Evolutionary conservation across 108 stramenopile genomes (phyloP).

Genomic region (Nannochloropsis oceanica): DNA sequence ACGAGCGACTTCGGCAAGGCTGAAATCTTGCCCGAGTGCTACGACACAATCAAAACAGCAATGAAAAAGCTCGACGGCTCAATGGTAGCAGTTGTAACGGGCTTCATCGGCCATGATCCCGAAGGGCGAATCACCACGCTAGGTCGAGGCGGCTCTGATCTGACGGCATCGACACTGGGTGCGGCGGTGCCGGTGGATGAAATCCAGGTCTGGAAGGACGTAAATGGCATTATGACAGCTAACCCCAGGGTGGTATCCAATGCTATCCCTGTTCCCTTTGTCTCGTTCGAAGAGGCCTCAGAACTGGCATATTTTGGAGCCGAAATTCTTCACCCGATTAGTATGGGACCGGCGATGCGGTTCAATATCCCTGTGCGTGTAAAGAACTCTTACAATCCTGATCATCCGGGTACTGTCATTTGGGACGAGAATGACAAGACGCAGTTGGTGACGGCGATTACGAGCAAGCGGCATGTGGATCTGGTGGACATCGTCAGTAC

Average conservation of each 20-base stretch:
- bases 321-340: conserved; percentile 60
- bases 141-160: conserved; percentile 81
- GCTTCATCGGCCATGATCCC: conserved; percentile 75
- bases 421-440: neutral
- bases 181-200: conserved; percentile 64
- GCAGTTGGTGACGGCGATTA: conserved; percentile 75
- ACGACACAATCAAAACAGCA: neutral
- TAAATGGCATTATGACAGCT: conserved; percentile 86
- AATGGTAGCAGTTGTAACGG: conserved; percentile 84
- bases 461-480: conserved; percentile 66
- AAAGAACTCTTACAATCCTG: conserved; percentile 93
- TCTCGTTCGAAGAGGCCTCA: conserved; percentile 56
- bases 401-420: conserved; percentile 73
- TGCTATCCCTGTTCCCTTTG: conserved; percentile 64
- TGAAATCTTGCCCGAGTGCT: conserved; percentile 46
- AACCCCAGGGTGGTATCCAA: conserved; percentile 74
- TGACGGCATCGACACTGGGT: conserved; percentile 84
- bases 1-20: conserved; percentile 77
- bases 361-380: conserved; percentile 73
- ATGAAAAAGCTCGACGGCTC: conserved; percentile 45
- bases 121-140: conserved; percentile 77
- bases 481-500: conserved; percentile 76
- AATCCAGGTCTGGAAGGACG: conserved; percentile 97
- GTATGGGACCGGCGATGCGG: conserved; percentile 77
- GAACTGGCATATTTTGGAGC: conserved; percentile 97